Evolutionary conservation across 805 yeast genomes (phyloP), one percentile per base, ranked within the genome.

Genomic region (Yamadazyma insecticola): DNA sequence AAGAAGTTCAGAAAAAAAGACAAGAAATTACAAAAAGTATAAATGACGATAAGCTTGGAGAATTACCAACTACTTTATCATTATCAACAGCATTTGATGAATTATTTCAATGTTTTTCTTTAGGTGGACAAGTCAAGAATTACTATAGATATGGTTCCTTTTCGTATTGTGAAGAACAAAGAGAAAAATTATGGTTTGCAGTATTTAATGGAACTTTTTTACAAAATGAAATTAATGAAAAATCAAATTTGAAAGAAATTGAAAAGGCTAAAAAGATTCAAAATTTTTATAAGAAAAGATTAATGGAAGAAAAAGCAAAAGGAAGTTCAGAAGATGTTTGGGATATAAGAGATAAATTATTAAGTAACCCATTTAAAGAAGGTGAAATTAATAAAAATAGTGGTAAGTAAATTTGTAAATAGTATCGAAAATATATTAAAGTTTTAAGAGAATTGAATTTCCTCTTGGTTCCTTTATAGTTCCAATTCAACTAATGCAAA

Each of bases 301-400:
- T 78, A 13, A 72, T 79, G 22, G 75, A 77, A 41, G 77, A 78
- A 44, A 72, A 74, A 51, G 65, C 71, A 22, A 58, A 65, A 29
- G 96, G 96, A 2, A 76, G 82, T 43, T 77, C 90, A 31, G 96
- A 89, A 51, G 90, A 84, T 48, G 68, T 90, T 6, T 90, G 97
- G 97, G 74, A 72, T 32, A 50, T 56, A 27, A 52, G 79, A 12
- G 46, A 48, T 22, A 41, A 43, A 33, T 44, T 57, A 1, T 47
- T 70, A 28, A 35, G 45, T 14, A 39, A 51, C 13, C 76, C 78
- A 9, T 71, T 70, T 40, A 48, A 44, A 32, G 47, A 46, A n/a
- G n/a, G n/a, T n/a, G n/a, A n/a, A n/a, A n/a, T n/a, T n/a, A n/a
- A 13, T 27, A 17, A 29, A 19, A 18, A 21, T 10, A 14, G 12